Percentiles rank a stretch among this genome's conserved stretches.
Evolutionary conservation across 176 grass and related monocot genomes (phyloP).

Genomic region (Avena atlantica): DNA sequence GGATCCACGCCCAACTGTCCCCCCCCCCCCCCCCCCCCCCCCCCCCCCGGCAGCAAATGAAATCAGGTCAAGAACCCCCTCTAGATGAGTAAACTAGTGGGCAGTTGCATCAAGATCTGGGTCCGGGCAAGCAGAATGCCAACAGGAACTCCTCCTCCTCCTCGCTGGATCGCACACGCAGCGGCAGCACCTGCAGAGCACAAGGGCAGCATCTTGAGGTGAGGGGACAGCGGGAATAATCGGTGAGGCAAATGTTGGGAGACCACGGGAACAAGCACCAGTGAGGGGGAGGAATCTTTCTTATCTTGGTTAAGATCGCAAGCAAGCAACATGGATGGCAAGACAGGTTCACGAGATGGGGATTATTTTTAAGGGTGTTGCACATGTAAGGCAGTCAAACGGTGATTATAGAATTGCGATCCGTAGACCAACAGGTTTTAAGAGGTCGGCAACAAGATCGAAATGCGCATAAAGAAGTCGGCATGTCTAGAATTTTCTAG

Average conservation of each 20-base stretch:
- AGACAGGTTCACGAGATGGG: constrained; percentile 32
- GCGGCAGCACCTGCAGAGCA: constrained; percentile 57
- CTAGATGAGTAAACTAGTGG: constrained; percentile 63
- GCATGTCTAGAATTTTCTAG: neutral
- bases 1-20: constrained; percentile 53
- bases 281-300: constrained; percentile 75
- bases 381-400: constrained; percentile 64
- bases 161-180: constrained; percentile 52
- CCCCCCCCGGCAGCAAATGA: constrained; percentile 58
- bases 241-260: constrained; percentile 69
- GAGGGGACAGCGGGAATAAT: constrained; percentile 80
- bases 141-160: constrained; percentile 44
- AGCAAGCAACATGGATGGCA: constrained; percentile 56
- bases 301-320: constrained; percentile 55
- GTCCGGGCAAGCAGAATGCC: constrained; percentile 47
- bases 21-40: constrained; percentile 58
- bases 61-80: constrained; percentile 49
- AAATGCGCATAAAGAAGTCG: constrained; percentile 36
- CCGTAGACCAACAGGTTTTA: constrained; percentile 27
- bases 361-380: constrained; percentile 26
- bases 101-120: constrained; percentile 64
- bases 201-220: constrained; percentile 78
- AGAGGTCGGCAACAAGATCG: constrained; percentile 29
- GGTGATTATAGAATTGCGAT: constrained; percentile 51
- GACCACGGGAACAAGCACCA: constrained; percentile 77